phyloP scores from a whole-genome alignment of 2,329 filamentous ascomycete genomes.

The Coniella vitis region DNA sequence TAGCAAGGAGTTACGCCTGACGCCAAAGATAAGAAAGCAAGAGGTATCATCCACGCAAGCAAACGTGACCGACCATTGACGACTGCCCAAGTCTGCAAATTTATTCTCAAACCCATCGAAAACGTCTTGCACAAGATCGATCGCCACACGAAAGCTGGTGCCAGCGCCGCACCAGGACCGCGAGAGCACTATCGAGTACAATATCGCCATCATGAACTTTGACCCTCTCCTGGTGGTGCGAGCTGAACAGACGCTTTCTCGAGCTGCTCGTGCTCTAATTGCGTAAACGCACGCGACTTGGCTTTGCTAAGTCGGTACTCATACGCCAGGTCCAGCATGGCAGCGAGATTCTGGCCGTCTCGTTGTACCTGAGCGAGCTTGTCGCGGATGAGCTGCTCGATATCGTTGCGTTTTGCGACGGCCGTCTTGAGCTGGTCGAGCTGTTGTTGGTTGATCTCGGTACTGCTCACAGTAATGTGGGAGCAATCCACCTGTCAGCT shows the following conservation, averaged over 20 bases:
- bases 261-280: neutral
- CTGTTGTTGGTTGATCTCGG: constrained; percentile 17
- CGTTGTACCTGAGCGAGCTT: constrained; percentile 9
- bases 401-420: constrained; percentile 17
- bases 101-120: too few relatives aligned
- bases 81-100: neutral
- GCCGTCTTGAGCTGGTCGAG: constrained; percentile 17
- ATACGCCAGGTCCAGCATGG: constrained; percentile 18
- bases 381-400: constrained; percentile 17
- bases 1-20: neutral
- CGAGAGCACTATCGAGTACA: too few relatives aligned
- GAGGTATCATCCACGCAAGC: constrained; percentile 10
- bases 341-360: constrained; percentile 15
- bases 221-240: neutral
- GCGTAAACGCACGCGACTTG: neutral
- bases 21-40: constrained; percentile 2
- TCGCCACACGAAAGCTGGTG: too few relatives aligned
- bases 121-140: neutral
- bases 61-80: neutral
- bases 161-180: too few relatives aligned
- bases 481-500: too few relatives aligned
- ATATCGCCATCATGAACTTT: constrained; percentile 1
- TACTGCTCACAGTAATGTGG: neutral
- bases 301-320: constrained; percentile 18
- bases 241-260: neutral